A percentile compares a stretch with the other conserved stretches of the same genome.
phyloP scores from a whole-genome alignment of 169 alveolate genomes.

The Perkinsus olseni region DNA sequence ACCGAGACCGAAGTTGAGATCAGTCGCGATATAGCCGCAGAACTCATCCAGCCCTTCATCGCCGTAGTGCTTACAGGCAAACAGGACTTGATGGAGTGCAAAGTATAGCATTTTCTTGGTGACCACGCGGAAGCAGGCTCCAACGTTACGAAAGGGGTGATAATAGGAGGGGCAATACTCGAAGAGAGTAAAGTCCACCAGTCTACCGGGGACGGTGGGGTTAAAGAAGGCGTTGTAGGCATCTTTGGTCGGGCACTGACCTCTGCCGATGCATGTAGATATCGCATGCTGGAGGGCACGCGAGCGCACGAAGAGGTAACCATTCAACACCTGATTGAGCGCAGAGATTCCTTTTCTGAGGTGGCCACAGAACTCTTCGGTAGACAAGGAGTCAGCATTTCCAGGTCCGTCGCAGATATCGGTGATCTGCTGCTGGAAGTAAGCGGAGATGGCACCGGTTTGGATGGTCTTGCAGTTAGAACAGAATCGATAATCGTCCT shows the following conservation, averaged over 20 bases:
- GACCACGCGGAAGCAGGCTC: too few species aligned
- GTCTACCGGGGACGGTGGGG: background rate
- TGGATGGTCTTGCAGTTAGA: too few species aligned
- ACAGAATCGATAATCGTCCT: too few species aligned
- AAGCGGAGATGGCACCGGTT: too few species aligned
- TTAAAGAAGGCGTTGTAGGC: background rate
- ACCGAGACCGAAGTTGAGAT: background rate
- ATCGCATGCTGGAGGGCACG: background rate
- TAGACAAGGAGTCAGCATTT: background rate
- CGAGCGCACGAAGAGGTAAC: background rate
- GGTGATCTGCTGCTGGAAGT: background rate
- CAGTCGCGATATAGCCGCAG: background rate
- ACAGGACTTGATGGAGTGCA: background rate
- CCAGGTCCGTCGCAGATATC: too few species aligned
- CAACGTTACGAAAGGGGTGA: too few species aligned
- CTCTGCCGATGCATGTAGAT: background rate
- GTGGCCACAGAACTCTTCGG: background rate
- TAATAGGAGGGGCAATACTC: background rate
- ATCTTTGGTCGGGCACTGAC: background rate
- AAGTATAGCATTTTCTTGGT: too few species aligned
- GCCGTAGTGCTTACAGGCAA: background rate
- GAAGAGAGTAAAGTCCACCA: background rate
- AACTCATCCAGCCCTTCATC: background rate
- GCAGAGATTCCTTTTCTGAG: background rate
- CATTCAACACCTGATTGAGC: background rate